Evolutionary conservation across 257 asterid species (phyloP), one percentile per base, ranked within the genome.

Genomic region (Parsonsia alboflavescens): DNA sequence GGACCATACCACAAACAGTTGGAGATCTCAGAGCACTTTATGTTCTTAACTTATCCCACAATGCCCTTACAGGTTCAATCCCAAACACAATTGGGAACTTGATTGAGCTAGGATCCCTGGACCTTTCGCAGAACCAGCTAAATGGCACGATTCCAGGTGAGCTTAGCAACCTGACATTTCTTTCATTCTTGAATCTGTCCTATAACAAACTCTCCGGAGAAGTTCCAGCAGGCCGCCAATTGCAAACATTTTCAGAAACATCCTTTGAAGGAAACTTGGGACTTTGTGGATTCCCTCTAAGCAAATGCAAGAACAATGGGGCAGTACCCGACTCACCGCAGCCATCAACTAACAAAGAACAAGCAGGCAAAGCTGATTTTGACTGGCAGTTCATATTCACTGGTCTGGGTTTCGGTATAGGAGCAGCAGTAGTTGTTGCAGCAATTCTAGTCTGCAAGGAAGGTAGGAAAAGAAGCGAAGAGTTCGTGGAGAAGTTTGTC

Each of bases 301-400:
- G 58, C 52, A 76, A 2, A 66, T 82, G 82, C 54, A 80, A 68
- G 54, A 17, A 16, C 30, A 66, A 39, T 22, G 19, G 1, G 11
- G 17, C 57, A 11, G 72, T 13, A 19, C 69, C 69, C n/a, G 46
- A 22, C 39, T 15, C 53, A 10, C 24, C 16, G 7, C 21, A 10
- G 6, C 44, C 42, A 46, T 6, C 58, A 46, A 24, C 12, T 6
- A 6, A 30, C n/a, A 19, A 69, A 53, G 45, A 7, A 6, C 54
- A 53, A 21, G 56, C 5, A 52, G 12, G 54, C 12, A 21, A 36
- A 0, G n/a, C 36, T 28, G 64, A 41, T 22, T 65, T 82, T 64
- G 79, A 86, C 53, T 90, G 93, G 96, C 82, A 79, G 72, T 85
- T 85, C 70, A 86, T 86, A 77, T 62, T 84, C 45, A 84, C 80